A percentile compares a stretch with the other conserved stretches of the same genome.
Conservation (phyloP, 768 basidiomycete species). For the Hygrocybe coccinea region DNA sequence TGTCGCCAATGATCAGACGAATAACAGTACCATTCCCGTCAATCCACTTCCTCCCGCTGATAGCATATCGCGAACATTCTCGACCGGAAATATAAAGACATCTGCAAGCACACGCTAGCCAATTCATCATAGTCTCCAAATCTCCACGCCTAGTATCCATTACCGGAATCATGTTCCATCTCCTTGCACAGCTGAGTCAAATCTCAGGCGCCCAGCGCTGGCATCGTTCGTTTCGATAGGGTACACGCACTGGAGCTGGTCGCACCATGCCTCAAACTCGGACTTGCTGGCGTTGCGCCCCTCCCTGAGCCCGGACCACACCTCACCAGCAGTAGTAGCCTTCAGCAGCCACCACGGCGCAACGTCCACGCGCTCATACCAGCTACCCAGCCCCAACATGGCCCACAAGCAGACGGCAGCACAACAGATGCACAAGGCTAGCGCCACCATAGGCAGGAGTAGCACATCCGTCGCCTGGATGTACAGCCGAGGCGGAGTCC, state of each 20-base stretch:
- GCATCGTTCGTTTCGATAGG: background rate
- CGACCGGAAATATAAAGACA: no score
- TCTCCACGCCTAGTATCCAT: no score
- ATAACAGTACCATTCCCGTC: no score
- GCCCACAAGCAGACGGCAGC: background rate
- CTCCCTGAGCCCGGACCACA: background rate
- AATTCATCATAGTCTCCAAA: no score
- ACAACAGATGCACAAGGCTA: background rate
- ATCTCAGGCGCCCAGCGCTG: background rate
- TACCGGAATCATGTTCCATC: no score
- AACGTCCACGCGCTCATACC: background rate
- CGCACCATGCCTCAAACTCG: background rate
- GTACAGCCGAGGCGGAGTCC: background rate
- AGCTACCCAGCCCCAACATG: background rate
- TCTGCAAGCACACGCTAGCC: no score
- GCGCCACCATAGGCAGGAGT: background rate
- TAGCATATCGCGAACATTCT: no score
- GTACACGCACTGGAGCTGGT: background rate
- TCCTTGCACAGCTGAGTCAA: no score
- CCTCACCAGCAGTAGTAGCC: background rate
- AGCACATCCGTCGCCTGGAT: background rate
- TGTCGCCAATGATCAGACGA: no score
- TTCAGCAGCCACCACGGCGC: conserved; percentile 3
- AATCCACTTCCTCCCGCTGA: no score
- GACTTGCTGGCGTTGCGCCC: background rate